These are phyloP conservation scores for Lactifluus subvellereus DNA, from an alignment of 768 basidiomycete genomes.

Conservation along the genomic window DNA sequence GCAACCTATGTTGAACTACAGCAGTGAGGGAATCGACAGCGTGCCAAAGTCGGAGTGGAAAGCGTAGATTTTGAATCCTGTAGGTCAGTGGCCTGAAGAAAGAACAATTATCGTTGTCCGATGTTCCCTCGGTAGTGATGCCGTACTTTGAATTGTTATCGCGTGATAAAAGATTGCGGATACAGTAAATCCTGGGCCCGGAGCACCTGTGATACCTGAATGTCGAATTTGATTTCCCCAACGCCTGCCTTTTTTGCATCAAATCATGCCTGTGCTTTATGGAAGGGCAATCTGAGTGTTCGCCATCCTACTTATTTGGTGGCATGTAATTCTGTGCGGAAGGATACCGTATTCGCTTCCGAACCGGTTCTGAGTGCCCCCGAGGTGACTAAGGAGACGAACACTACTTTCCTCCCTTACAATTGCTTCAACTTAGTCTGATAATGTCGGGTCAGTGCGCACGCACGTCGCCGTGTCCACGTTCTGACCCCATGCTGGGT, in stretches of 20 bases:
- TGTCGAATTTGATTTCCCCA: no score
- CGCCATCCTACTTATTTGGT: no score
- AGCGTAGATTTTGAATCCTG: neutral
- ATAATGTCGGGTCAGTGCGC: neutral
- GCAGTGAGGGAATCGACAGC: slow-evolving; percentile 28
- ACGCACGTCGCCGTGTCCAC: neutral
- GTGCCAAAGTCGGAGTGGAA: neutral
- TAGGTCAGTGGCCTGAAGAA: neutral
- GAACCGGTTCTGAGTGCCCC: no score
- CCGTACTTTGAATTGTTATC: no score
- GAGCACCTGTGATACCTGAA: no score
- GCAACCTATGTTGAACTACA: slow-evolving; percentile 16
- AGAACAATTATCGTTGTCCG: neutral
- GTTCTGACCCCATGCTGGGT: neutral
- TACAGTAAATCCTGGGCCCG: neutral
- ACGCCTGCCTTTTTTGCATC: no score
- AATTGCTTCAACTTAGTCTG: neutral
- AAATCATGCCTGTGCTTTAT: no score
- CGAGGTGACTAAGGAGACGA: no score
- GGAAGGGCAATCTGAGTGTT: no score
- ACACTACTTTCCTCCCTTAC: neutral
- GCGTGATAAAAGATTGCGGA: neutral
- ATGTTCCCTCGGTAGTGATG: neutral
- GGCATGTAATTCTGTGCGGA: no score
- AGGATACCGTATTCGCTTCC: no score